These are phyloP conservation scores for Talaromyces islandicus DNA, from an alignment of 2,329 filamentous ascomycete species.

Conservation along the genomic window DNA sequence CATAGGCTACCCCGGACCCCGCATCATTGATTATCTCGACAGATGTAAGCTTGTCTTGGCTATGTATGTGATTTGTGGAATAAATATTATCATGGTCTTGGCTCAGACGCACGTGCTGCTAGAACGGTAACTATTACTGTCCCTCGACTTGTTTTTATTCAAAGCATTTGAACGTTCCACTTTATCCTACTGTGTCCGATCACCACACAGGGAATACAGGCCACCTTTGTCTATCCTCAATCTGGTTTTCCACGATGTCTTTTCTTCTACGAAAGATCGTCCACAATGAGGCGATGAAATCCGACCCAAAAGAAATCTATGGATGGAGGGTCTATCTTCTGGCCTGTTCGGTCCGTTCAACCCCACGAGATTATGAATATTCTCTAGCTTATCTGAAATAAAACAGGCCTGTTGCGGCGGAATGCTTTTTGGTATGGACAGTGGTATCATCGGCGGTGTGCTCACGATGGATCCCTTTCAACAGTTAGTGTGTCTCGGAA, in stretches of 20 bases:
- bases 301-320: conserved; percentile 62
- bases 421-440: conserved; percentile 61
- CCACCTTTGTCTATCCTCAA: neutral
- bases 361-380: neutral
- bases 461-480: conserved; percentile 56
- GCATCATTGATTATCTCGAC: neutral
- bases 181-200: neutral
- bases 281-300: conserved; percentile 65
- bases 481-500: conserved; percentile 30
- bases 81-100: neutral
- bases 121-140: neutral
- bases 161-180: neutral
- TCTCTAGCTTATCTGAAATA: neutral
- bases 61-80: neutral
- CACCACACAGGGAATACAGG: neutral
- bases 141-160: neutral
- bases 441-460: conserved; percentile 63
- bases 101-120: neutral
- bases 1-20: neutral
- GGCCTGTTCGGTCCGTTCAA: conserved; percentile 49
- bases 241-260: neutral
- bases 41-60: neutral
- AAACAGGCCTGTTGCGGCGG: conserved; percentile 59
- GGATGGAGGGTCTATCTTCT: conserved; percentile 63
- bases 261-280: conserved; percentile 41